Evolutionary conservation across 1,284 basidiomycete species (phyloP).

Genomic region (Boletus semigastroideus): DNA sequence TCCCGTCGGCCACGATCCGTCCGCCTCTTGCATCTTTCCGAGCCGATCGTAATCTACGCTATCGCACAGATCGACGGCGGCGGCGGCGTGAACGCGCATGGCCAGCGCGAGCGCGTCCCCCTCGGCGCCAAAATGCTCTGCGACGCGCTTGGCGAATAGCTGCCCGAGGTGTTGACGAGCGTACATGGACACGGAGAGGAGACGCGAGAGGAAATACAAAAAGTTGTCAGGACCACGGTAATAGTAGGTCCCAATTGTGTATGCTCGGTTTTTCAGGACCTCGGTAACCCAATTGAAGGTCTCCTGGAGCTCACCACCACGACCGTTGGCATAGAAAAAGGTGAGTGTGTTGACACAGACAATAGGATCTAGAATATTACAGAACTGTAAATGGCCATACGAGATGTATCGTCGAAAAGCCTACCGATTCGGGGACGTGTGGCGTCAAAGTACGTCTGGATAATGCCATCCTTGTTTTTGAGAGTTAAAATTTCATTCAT

Average conservation of each 20-base stretch:
- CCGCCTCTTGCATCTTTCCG: constrained; percentile 16
- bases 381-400: neutral
- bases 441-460: constrained; percentile 21
- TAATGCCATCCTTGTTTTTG: constrained; percentile 20
- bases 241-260: constrained; percentile 21
- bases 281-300: constrained; percentile 24
- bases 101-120: constrained; percentile 24
- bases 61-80: constrained; percentile 14
- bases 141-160: constrained; percentile 18
- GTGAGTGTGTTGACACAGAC: constrained; percentile 25
- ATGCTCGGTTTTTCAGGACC: constrained; percentile 24
- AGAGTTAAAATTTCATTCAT: constrained; percentile 25
- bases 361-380: constrained; percentile 11
- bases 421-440: constrained; percentile 21
- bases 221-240: constrained; percentile 20
- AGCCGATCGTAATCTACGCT: constrained; percentile 19
- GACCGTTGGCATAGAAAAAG: constrained; percentile 24
- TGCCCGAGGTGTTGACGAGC: constrained; percentile 16
- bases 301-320: constrained; percentile 15
- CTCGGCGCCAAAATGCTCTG: constrained; percentile 19
- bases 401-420: neutral
- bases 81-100: constrained; percentile 21
- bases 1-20: constrained; percentile 25
- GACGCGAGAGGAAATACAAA: constrained; percentile 21
- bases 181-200: constrained; percentile 20